Conservation (phyloP, 805 yeast genomes). For the Metschnikowia anglica region DNA sequence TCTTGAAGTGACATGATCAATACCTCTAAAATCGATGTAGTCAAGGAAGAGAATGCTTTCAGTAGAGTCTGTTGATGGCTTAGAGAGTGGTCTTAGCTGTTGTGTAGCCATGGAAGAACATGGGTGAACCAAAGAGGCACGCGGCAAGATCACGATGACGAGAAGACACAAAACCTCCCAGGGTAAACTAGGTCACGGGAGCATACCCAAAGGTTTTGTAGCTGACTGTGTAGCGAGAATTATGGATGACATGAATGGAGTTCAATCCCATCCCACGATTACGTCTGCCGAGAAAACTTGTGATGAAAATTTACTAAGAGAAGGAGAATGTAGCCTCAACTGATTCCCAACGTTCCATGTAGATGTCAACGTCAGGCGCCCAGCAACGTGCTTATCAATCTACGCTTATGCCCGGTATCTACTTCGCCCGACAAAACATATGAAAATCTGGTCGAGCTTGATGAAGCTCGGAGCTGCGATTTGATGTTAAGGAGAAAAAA, state of each 20-base stretch:
- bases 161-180: too few relatives aligned
- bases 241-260: too few relatives aligned
- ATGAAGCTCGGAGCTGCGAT: slow-evolving; percentile 24
- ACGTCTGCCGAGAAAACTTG: background rate
- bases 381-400: slow-evolving; percentile 25
- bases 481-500: slow-evolving; percentile 15
- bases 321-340: slow-evolving; percentile 22
- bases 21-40: background rate
- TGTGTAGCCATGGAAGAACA: too few relatives aligned
- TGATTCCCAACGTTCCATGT: slow-evolving; percentile 26
- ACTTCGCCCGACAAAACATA: slow-evolving; percentile 17
- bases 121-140: too few relatives aligned
- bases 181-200: too few relatives aligned
- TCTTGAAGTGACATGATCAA: slow-evolving; percentile 5
- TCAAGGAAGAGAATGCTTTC: background rate
- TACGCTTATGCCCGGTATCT: slow-evolving; percentile 22
- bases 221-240: too few relatives aligned
- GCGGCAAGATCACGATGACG: too few relatives aligned
- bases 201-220: too few relatives aligned
- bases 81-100: too few relatives aligned
- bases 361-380: slow-evolving; percentile 27
- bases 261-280: too few relatives aligned
- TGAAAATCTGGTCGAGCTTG: slow-evolving; percentile 12
- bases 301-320: background rate
- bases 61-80: background rate